A percentile compares a stretch with the other conserved stretches of the same genome.
Conservation (phyloP, 2,329 filamentous ascomycete genomes). For the Mollisia scopiformis region DNA sequence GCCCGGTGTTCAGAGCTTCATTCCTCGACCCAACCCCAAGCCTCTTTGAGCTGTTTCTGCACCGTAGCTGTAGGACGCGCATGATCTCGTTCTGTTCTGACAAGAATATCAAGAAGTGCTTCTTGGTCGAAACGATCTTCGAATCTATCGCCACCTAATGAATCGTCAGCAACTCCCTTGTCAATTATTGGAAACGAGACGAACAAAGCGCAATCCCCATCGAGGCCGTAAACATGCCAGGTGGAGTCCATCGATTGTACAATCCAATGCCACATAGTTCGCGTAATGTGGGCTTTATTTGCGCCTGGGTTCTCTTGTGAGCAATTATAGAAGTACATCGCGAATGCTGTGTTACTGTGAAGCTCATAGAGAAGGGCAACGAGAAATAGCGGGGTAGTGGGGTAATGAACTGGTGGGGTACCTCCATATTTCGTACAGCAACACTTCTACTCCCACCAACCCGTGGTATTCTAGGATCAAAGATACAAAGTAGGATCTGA, state of each 20-base stretch:
- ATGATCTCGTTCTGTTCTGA: slow-evolving; percentile 51
- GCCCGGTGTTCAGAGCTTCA: background rate
- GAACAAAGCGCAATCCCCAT: slow-evolving; percentile 58
- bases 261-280: slow-evolving; percentile 61
- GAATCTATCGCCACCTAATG: slow-evolving; percentile 51
- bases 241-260: slow-evolving; percentile 57
- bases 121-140: slow-evolving; percentile 48
- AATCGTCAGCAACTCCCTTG: background rate
- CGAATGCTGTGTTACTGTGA: too few relatives aligned
- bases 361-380: too few relatives aligned
- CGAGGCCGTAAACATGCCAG: slow-evolving; percentile 57
- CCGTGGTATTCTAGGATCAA: slow-evolving; percentile 55
- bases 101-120: slow-evolving; percentile 50
- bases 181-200: slow-evolving; percentile 22
- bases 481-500: slow-evolving; percentile 57
- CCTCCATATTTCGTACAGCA: slow-evolving; percentile 44
- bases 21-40: slow-evolving; percentile 42
- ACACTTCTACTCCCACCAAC: slow-evolving; percentile 46
- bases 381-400: too few relatives aligned
- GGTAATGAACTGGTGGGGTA: too few relatives aligned
- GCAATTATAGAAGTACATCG: too few relatives aligned
- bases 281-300: slow-evolving; percentile 44
- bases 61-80: slow-evolving; percentile 55
- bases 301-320: slow-evolving; percentile 10
- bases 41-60: slow-evolving; percentile 48